Evolutionary conservation across 1,284 basidiomycete genomes (phyloP), one percentile per base, ranked within the genome.

Genomic region (Xerocomus minutiporus): DNA sequence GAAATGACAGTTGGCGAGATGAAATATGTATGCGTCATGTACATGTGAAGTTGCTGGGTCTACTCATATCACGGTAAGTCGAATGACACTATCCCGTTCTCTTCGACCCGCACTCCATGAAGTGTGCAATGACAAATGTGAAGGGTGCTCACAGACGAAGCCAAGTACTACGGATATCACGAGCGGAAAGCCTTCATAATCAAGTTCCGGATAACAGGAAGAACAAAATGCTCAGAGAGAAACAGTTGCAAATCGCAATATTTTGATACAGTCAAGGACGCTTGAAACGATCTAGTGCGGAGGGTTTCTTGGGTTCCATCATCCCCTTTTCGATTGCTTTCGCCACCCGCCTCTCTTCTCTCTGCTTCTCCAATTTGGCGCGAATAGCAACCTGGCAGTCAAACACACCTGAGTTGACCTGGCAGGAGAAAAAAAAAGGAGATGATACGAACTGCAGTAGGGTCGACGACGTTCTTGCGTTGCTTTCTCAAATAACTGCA

Each of bases 391-490:
- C 72, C 86, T 88, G 1, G 7, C n/a, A 23, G 8, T 9, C 44
- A 51, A 42, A 9, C 32, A 32, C 28, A 36, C 13, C 12, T 20
- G 0, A 42, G 36, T 38, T 0, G 4, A 11, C 25, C 8, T 12
- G 13, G 40, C 2, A 1, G 20, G 8, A 17, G 4, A 8, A 28
- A 46, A 48, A 13, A 46, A n/a, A 39, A 34, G 48, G 17, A 6
- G 1, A 5, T n/a, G n/a, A n/a, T 20, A 78, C 86, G 63, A 62
- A 95, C 92, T 51, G 88, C 82, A 46, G 83, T 80, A 26, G 91
- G 90, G 68, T 96, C 93, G 58, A 97, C 82, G 51, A 97, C 90
- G 63, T 97, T 96, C 77, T 94, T 93, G 67, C 91, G 83, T 70
- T 93, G 88, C 73, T 93, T 93, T 59, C 88, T 79, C 54, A 96